Conservation (phyloP, 1,139 yeast genomes). For the Diutina pseudorugosa region DNA sequence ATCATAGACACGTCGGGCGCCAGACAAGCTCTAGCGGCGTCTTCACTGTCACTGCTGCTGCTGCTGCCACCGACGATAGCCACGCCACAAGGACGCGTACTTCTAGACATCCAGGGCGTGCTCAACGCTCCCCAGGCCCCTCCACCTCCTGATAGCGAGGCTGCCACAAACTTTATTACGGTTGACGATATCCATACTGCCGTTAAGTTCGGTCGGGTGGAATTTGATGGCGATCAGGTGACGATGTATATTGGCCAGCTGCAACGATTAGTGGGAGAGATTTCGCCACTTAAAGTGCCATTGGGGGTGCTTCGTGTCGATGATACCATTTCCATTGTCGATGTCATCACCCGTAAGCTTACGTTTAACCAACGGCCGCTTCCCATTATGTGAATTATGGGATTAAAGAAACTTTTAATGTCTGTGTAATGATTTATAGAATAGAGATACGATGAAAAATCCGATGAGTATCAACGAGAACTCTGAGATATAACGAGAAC, state of each 20-base stretch:
- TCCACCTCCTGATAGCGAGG: constrained; percentile 18
- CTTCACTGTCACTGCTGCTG: not conserved
- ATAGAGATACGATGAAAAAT: no score
- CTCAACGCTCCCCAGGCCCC: constrained; percentile 37
- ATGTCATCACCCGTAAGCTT: constrained; percentile 42
- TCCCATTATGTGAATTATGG: constrained; percentile 63
- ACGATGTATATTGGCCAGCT: constrained; percentile 53
- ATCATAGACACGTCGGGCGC: not conserved
- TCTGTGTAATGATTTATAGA: no score
- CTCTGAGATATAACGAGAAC: no score
- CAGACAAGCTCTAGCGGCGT: no score
- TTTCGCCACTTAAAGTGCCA: constrained; percentile 47
- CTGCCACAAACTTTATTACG: constrained; percentile 17
- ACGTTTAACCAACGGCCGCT: constrained; percentile 56
- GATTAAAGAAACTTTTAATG: no score
- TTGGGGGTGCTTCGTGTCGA: constrained; percentile 41
- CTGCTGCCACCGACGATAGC: not conserved
- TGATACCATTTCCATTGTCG: constrained; percentile 34
- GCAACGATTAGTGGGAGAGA: constrained; percentile 49
- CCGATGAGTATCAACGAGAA: no score
- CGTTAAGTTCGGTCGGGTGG: constrained; percentile 46
- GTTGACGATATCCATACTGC: constrained; percentile 32
- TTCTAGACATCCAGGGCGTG: constrained; percentile 66
- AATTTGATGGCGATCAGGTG: constrained; percentile 37
- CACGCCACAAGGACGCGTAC: constrained; percentile 31